Evolutionary conservation across 1,284 basidiomycete genomes (phyloP).

Genomic region (Naganishia sp.): DNA sequence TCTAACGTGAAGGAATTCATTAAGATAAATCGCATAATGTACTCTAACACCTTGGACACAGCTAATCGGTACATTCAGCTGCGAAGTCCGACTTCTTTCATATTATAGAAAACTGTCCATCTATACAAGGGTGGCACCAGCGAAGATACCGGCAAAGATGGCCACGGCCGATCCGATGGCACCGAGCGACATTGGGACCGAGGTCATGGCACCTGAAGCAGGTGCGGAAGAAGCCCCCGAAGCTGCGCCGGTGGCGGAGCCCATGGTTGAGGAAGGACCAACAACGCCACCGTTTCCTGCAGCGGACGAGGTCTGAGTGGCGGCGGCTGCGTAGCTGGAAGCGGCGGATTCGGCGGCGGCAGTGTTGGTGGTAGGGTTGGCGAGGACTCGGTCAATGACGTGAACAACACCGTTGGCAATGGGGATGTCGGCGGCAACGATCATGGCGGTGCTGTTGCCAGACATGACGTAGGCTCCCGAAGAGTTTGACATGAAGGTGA

Average conservation of each 20-base stretch:
- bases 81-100: no score
- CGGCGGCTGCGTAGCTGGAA: slow-evolving; percentile 40
- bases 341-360: slow-evolving; percentile 64
- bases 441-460: slow-evolving; percentile 61
- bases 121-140: slow-evolving; percentile 19
- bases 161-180: slow-evolving; percentile 15
- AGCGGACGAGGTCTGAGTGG: slow-evolving; percentile 33
- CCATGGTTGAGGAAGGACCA: slow-evolving; percentile 9
- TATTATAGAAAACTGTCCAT: no score
- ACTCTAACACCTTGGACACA: no score
- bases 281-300: slow-evolving; percentile 14
- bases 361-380: slow-evolving; percentile 60
- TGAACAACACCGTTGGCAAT: slow-evolving; percentile 72
- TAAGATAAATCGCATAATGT: no score
- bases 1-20: no score
- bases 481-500: slow-evolving; percentile 62
- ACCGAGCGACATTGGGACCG: not conserved
- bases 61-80: no score
- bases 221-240: not conserved
- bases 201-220: not conserved
- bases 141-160: slow-evolving; percentile 17
- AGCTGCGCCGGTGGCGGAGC: slow-evolving; percentile 8
- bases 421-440: slow-evolving; percentile 67
- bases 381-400: slow-evolving; percentile 65
- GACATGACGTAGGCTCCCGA: slow-evolving; percentile 65